Conservation (phyloP, 2,329 filamentous ascomycete genomes). For the Colletotrichum limetticola region DNA sequence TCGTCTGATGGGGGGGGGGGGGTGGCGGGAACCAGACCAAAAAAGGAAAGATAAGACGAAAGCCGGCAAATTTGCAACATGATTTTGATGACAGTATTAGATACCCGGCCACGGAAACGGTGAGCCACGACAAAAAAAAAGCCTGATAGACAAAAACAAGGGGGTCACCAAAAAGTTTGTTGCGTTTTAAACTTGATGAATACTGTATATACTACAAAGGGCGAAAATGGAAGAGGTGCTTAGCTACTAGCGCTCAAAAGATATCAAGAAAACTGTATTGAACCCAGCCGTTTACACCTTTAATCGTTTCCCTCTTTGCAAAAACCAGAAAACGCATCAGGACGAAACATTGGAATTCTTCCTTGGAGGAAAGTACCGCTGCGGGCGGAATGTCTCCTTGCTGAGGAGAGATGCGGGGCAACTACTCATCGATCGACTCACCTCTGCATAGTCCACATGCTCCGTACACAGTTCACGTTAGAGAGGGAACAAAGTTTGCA, state of each 20-base stretch:
- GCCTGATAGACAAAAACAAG: constrained; percentile 3
- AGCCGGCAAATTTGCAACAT: not conserved
- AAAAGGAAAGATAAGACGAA: not conserved
- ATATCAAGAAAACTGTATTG: not conserved
- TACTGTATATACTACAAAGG: not conserved
- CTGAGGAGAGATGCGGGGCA: no score
- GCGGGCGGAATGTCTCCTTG: no score
- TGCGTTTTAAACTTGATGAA: not conserved
- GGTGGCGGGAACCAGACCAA: not conserved
- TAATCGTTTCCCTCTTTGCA: no score
- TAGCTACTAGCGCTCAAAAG: not conserved
- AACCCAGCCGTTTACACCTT: no score
- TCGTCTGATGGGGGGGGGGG: not conserved
- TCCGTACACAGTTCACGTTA: not conserved
- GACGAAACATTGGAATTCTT: no score
- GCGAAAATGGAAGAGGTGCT: not conserved
- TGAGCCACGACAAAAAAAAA: constrained; percentile 10
- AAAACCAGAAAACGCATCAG: no score
- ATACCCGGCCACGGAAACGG: constrained; percentile 30
- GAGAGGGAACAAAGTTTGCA: not conserved
- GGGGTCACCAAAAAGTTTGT: constrained; percentile 25
- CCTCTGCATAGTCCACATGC: not conserved
- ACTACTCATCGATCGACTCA: no score
- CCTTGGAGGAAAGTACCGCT: no score
- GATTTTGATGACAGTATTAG: constrained; percentile 22